Evolutionary conservation across 805 yeast genomes (phyloP).

Genomic region (Wickerhamomyces rabaulensis): DNA sequence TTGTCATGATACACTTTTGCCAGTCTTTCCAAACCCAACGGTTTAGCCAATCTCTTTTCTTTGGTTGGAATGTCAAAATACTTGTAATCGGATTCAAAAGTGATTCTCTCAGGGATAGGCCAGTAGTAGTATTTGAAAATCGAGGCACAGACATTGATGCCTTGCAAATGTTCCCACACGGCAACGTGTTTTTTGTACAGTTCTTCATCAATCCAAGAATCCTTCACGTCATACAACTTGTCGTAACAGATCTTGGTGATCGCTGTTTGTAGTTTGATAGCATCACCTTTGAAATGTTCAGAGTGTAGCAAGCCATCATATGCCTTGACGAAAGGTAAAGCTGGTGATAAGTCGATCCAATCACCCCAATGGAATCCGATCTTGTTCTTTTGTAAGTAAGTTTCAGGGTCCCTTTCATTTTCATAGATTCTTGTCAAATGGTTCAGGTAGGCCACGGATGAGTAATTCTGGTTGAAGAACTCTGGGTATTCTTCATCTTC

Average conservation of each 20-base stretch:
- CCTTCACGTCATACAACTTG: slow-evolving; percentile 16
- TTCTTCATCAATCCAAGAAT: slow-evolving; percentile 23
- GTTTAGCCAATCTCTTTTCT: slow-evolving; percentile 14
- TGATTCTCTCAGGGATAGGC: slow-evolving; percentile 24
- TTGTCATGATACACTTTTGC: slow-evolving; percentile 11
- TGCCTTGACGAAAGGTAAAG: slow-evolving; percentile 22
- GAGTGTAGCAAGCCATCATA: slow-evolving; percentile 17
- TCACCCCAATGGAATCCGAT: slow-evolving; percentile 29
- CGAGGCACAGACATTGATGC: slow-evolving; percentile 24
- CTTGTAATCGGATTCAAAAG: slow-evolving; percentile 23
- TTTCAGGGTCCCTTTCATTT: slow-evolving; percentile 14
- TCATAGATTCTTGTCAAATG: slow-evolving; percentile 8
- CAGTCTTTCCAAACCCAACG: slow-evolving; percentile 18
- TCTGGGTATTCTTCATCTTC: slow-evolving; percentile 3
- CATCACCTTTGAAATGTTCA: slow-evolving; percentile 5
- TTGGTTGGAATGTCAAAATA: slow-evolving; percentile 23
- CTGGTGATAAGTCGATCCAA: slow-evolving; percentile 25
- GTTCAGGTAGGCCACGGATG: slow-evolving; percentile 14
- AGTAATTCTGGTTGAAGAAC: slow-evolving; percentile 14
- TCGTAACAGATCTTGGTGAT: slow-evolving; percentile 18
- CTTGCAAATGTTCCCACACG: slow-evolving; percentile 23
- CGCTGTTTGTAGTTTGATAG: neutral
- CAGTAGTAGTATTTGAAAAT: slow-evolving; percentile 23
- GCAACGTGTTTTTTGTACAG: slow-evolving; percentile 4
- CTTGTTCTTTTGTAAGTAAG: slow-evolving; percentile 6